A percentile compares a stretch with the other conserved stretches of the same genome.
Evolutionary conservation across 192 early-diverging fungal genomes (phyloP).

Genomic region (Globomyces pollinis-pini): DNA sequence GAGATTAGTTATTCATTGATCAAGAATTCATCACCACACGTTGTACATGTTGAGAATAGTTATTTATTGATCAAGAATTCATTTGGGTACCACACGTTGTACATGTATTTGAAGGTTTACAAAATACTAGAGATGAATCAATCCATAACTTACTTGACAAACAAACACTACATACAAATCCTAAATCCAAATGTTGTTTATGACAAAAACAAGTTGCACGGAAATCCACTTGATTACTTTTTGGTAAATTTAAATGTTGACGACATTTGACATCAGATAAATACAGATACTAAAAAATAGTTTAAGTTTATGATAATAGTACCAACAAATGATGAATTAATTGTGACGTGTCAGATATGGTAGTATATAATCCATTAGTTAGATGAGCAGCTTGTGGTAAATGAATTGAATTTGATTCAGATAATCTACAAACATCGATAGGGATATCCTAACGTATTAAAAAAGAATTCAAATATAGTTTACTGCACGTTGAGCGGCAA

Average conservation of each 20-base stretch:
- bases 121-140: not conserved
- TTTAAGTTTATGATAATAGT: constrained; percentile 5
- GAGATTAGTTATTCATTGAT: too few species aligned
- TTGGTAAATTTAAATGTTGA: constrained; percentile 62
- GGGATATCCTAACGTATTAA: constrained; percentile 56
- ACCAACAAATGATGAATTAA: constrained; percentile 87
- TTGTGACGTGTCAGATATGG: constrained; percentile 57
- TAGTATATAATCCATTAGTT: constrained; percentile 76
- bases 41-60: too few species aligned
- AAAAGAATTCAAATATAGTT: not conserved
- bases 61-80: not conserved
- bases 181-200: constrained; percentile 83
- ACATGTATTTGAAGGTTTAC: not conserved
- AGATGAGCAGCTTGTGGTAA: constrained; percentile 88
- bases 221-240: constrained; percentile 81
- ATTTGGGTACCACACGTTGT: not conserved
- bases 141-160: constrained; percentile 61
- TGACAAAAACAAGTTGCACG: constrained; percentile 96
- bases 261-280: constrained; percentile 75
- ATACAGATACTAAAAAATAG: constrained; percentile 62
- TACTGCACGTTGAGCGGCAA: constrained; percentile 84
- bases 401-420: constrained; percentile 67
- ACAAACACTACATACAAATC: constrained; percentile 97
- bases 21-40: too few species aligned
- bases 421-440: constrained; percentile 85